Percentiles rank a stretch among this genome's conserved stretches.
These are phyloP conservation scores for Bryum argenteum DNA, from an alignment of 225 moss, liverwort and hornwort genomes.

Conservation along the genomic window DNA sequence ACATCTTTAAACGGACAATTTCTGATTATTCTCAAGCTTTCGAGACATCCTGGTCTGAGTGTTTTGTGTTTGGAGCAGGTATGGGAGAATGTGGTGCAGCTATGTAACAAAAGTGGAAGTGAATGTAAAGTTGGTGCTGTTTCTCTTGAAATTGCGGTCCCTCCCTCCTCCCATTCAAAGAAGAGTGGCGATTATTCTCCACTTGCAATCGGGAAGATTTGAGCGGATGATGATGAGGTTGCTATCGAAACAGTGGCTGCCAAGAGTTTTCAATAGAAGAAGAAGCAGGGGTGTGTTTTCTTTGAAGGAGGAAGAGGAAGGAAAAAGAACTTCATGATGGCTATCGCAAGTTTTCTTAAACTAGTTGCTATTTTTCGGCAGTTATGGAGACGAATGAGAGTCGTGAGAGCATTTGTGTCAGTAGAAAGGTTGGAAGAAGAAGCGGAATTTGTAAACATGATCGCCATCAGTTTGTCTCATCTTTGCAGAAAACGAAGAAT, in stretches of 20 bases:
- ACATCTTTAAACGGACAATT: background rate
- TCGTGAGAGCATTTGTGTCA: constrained; percentile 45
- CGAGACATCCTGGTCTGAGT: background rate
- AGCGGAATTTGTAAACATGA: constrained; percentile 41
- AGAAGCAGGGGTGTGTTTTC: constrained; percentile 19
- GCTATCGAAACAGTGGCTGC: constrained; percentile 41
- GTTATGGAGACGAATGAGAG: constrained; percentile 37
- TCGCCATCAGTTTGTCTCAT: constrained; percentile 36
- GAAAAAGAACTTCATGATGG: constrained; percentile 34
- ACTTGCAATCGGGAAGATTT: constrained; percentile 29
- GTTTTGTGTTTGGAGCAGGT: constrained; percentile 21
- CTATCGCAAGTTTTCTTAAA: constrained; percentile 18
- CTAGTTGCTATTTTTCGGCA: constrained; percentile 45
- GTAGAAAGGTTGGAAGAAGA: constrained; percentile 30
- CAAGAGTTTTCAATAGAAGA: constrained; percentile 44
- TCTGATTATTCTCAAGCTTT: no score
- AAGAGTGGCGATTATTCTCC: constrained; percentile 19
- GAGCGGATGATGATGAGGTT: constrained; percentile 28
- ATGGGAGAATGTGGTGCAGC: constrained; percentile 29
- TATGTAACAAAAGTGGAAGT: constrained; percentile 38
- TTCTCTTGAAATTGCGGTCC: constrained; percentile 29
- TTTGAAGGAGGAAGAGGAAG: no score
- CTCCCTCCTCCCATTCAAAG: background rate
- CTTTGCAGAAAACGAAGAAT: constrained; percentile 21
- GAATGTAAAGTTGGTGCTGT: constrained; percentile 36